Conservation (phyloP, 2,329 filamentous ascomycete species). For the Fusarium sublunatum region DNA sequence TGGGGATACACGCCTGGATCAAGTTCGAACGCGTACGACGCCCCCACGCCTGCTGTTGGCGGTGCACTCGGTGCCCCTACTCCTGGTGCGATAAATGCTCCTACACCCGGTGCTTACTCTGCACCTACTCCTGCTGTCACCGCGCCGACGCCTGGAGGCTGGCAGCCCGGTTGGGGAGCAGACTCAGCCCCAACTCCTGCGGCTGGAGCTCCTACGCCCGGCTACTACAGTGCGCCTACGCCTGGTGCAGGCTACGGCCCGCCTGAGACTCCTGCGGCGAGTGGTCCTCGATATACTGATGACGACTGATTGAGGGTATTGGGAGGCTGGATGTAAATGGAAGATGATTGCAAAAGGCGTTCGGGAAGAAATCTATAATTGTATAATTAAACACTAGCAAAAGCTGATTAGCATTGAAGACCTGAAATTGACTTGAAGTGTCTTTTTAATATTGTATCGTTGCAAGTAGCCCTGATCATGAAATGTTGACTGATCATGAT, state of each 20-base stretch:
- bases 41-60: constrained; percentile 69
- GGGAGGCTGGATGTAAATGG: constrained; percentile 7
- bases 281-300: constrained; percentile 65
- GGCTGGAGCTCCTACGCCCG: constrained; percentile 74
- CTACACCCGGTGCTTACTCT: constrained; percentile 76
- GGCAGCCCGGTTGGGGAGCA: constrained; percentile 68
- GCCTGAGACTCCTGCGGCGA: constrained; percentile 71
- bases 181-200: constrained; percentile 76
- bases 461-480: background rate
- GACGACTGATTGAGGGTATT: constrained; percentile 54
- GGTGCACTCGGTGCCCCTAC: constrained; percentile 70
- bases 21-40: constrained; percentile 69
- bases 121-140: constrained; percentile 72
- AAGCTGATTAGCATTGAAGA: constrained; percentile 3
- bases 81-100: constrained; percentile 72
- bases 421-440: background rate
- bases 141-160: constrained; percentile 76
- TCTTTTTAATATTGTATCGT: too few species aligned
- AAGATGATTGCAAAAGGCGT: constrained; percentile 35
- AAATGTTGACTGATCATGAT: background rate
- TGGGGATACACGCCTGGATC: constrained; percentile 70
- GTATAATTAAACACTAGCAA: constrained; percentile 33
- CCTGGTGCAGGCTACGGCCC: constrained; percentile 67
- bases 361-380: constrained; percentile 30
- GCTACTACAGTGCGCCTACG: constrained; percentile 73